phyloP scores from a whole-genome alignment of 768 basidiomycete species.

The Hirschioporus abietinus region DNA sequence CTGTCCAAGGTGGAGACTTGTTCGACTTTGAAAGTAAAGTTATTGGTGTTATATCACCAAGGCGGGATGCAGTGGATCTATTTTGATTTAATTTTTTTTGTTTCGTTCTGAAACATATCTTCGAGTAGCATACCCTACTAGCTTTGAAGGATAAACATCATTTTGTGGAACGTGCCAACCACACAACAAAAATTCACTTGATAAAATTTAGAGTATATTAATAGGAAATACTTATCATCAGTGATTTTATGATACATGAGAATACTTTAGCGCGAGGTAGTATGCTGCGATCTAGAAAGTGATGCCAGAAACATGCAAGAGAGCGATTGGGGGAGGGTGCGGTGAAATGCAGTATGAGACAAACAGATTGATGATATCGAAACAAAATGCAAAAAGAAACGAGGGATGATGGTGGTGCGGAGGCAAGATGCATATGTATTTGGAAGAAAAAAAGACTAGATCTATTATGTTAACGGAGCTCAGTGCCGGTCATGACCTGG shows the following conservation, averaged over 20 bases:
- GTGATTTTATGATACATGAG: neutral
- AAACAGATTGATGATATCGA: neutral
- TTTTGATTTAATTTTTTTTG: neutral
- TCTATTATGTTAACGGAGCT: neutral
- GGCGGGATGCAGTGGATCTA: conserved; percentile 8
- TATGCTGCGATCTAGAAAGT: neutral
- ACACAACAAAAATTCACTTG: neutral
- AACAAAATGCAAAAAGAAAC: neutral
- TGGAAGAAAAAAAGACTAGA: neutral
- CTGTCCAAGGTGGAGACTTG: conserved; percentile 31
- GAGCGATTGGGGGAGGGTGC: neutral
- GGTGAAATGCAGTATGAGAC: neutral
- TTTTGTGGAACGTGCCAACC: no score
- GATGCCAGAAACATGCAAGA: neutral
- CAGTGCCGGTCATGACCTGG: neutral
- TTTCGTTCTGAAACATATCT: no score
- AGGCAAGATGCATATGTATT: neutral
- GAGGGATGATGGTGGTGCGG: neutral
- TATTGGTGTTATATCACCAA: conserved; percentile 30
- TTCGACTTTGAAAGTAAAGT: conserved; percentile 35
- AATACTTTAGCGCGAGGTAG: neutral
- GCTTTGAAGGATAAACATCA: no score
- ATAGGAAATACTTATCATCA: neutral
- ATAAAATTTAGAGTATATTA: neutral
- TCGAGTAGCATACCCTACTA: no score